Evolutionary conservation across 225 moss, liverwort and hornwort species (phyloP).

Genomic region (Straminergon stramineum): DNA sequence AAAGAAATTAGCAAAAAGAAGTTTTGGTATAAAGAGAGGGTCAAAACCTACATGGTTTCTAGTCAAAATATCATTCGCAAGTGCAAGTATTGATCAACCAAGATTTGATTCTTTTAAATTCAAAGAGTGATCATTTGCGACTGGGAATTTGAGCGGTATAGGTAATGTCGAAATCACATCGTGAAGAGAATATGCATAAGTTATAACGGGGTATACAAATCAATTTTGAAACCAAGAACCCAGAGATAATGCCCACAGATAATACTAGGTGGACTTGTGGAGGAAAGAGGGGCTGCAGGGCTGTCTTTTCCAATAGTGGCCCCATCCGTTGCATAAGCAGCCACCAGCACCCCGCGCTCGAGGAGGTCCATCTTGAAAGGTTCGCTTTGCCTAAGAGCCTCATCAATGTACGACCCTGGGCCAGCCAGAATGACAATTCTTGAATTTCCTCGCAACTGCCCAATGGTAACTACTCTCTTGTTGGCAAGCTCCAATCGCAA

Average conservation of each 20-base stretch:
- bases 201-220: background rate
- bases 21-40: background rate
- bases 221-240: background rate
- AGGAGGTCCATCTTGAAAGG: conserved; percentile 55
- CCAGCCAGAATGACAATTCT: conserved; percentile 89
- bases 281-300: background rate
- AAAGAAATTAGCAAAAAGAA: background rate
- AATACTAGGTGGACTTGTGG: conserved; percentile 13
- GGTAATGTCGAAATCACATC: background rate
- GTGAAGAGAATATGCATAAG: background rate
- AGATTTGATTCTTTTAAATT: background rate
- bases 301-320: conserved; percentile 16
- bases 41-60: background rate
- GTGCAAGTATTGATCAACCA: background rate
- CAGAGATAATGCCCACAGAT: background rate
- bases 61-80: background rate
- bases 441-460: conserved; percentile 64
- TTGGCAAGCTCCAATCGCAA: conserved; percentile 78
- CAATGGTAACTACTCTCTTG: conserved; percentile 62
- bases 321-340: conserved; percentile 79
- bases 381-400: conserved; percentile 59
- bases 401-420: conserved; percentile 48
- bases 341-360: conserved; percentile 83
- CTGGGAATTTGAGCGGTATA: background rate
- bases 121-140: background rate